Base-by-base conservation (phyloP, 2,329 filamentous ascomycete genomes). In the Emericellopsis cladophorae region DNA sequence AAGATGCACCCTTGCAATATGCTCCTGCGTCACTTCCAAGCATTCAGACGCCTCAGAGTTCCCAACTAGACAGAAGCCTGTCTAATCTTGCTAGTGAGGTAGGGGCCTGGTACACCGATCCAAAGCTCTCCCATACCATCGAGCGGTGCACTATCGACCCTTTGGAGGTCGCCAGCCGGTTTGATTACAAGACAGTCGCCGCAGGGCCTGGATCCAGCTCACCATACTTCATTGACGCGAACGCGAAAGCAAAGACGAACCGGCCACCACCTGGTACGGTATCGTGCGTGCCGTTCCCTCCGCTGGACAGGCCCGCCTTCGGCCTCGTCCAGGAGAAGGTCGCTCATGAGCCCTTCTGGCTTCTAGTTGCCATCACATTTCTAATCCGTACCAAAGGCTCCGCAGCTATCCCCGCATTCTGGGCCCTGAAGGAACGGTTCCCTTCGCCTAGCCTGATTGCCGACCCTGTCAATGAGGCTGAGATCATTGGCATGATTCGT, bases 281-380 rank as follows among this genome's bases (percentile, higher is more conserved):
- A 8, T 74, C 76, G 0, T 64, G 65, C 21, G 65, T 80, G 11
- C 73, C 74, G 3, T 85, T 90, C 47, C 84, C 86, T 1, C 72
- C 79, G 0, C 73, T 88, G 29, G 68, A 71, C 7, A 66, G 74
- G 0, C 54, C 67, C 0, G 58, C 53, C 6, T 95, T 94, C 54
- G 88, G 88, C 0, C 70, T 95, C 2, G 77, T 95, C 31, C 89
- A 95, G 56, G 89, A 95, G 55, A 73, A 80, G 47, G 73, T 94
- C 14, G 77, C 79, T 2, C 59, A 74, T 39, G 72, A 87, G 42
- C 83, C 88, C 0, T 95, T 93, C 57, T 80, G 79, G 47, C 73
- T 95, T 2, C 72, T 95, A 2, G 68, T 95, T 24, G 87, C 84
- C 11, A 80, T 88, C 5, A 87, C 85, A 0, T 89, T 95, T 51